These are phyloP conservation scores for Solanum dulcamara DNA, from an alignment of 257 asterid genomes.

Conservation along the genomic window DNA sequence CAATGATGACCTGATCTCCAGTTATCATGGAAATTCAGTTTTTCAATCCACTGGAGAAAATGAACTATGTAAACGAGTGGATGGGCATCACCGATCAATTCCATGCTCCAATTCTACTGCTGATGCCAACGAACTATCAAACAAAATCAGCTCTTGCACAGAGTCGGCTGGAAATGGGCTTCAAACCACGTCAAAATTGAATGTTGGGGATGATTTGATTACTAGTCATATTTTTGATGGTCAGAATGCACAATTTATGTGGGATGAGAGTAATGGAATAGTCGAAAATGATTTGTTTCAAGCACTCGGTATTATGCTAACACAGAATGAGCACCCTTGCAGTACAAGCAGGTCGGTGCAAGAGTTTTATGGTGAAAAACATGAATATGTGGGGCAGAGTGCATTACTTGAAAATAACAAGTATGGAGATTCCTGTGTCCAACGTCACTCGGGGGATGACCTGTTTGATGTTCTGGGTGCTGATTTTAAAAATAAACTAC, in stretches of 20 bases:
- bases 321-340: constrained; percentile 10
- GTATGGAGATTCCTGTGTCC: constrained; percentile 23
- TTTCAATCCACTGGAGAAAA: constrained; percentile 10
- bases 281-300: constrained; percentile 20
- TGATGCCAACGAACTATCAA: constrained; percentile 12
- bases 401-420: not conserved
- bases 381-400: constrained; percentile 16
- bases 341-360: constrained; percentile 13
- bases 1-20: not conserved
- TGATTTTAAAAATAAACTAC: constrained; percentile 55
- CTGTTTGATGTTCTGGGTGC: constrained; percentile 76
- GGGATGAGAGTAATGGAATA: constrained; percentile 6
- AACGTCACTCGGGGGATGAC: constrained; percentile 47
- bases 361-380: constrained; percentile 25
- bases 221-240: constrained; percentile 6
- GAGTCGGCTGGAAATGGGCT: not conserved
- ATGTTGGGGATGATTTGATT: constrained; percentile 10
- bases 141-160: constrained; percentile 5
- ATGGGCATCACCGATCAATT: not conserved
- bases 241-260: not conserved
- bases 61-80: constrained; percentile 4
- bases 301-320: constrained; percentile 11
- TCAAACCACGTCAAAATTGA: constrained; percentile 12
- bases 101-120: not conserved
- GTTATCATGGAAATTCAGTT: not conserved